A percentile compares a stretch with the other conserved stretches of the same genome.
These are phyloP conservation scores for Clitopilus passeckerianus DNA, from an alignment of 768 basidiomycete genomes.

Conservation along the genomic window DNA sequence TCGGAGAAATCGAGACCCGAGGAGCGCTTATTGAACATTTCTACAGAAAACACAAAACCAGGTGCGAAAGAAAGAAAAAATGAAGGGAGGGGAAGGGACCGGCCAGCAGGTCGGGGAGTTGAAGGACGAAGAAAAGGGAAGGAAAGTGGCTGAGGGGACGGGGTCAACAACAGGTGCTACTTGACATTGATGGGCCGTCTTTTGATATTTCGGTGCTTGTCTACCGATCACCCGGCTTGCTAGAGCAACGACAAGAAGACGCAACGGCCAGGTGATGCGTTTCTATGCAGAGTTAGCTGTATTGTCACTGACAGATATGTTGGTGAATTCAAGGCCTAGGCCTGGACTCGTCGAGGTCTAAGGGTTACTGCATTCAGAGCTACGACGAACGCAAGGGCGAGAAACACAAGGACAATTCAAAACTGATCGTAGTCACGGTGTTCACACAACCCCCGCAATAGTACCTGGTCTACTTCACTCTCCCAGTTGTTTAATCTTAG, in stretches of 20 bases:
- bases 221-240: neutral
- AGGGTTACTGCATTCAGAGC: neutral
- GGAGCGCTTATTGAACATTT: slow-evolving; percentile 37
- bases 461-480: too few species aligned
- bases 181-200: neutral
- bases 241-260: neutral
- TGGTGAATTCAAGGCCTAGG: neutral
- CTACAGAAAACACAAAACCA: slow-evolving; percentile 8
- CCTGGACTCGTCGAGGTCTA: neutral
- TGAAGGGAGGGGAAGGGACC: slow-evolving; percentile 34
- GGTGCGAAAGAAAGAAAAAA: slow-evolving; percentile 12
- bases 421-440: too few species aligned
- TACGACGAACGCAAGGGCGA: neutral
- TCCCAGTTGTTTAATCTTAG: too few species aligned
- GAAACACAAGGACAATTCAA: neutral
- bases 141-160: neutral
- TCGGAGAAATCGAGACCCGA: slow-evolving; percentile 73
- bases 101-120: slow-evolving; percentile 38
- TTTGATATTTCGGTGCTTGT: slow-evolving; percentile 1
- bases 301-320: neutral
- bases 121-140: slow-evolving; percentile 20
- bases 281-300: neutral
- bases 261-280: neutral
- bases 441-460: too few species aligned
- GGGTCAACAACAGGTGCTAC: neutral